phyloP scores from a whole-genome alignment of 306 rosid species.

The Glycine soja region DNA sequence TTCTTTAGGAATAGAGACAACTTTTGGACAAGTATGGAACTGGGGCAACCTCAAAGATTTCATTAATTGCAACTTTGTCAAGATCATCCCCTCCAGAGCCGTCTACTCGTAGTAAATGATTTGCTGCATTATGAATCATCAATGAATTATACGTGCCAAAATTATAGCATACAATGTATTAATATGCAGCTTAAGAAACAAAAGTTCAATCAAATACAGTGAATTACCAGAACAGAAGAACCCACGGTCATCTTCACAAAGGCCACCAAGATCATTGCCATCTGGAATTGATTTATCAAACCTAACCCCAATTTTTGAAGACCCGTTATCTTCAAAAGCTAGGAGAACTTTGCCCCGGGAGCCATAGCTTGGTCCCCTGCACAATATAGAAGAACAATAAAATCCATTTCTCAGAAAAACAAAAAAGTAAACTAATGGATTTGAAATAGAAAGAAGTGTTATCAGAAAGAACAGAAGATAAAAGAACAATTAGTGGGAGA shows the following conservation, averaged over 20 bases:
- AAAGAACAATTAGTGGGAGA: not conserved
- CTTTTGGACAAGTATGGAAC: slow-evolving; percentile 25
- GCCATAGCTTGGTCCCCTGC: slow-evolving; percentile 92
- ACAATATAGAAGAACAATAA: slow-evolving; percentile 29
- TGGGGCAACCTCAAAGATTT: slow-evolving; percentile 79
- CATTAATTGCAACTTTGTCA: slow-evolving; percentile 80
- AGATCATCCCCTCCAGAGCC: slow-evolving; percentile 79
- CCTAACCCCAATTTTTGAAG: slow-evolving; percentile 93
- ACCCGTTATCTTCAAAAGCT: slow-evolving; percentile 85
- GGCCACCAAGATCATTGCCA: slow-evolving; percentile 95
- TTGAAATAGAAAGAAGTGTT: slow-evolving; percentile 14
- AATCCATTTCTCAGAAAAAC: no score
- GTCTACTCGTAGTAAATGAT: slow-evolving; percentile 73
- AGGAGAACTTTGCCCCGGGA: slow-evolving; percentile 87
- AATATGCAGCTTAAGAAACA: slow-evolving; percentile 19
- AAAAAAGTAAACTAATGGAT: not conserved
- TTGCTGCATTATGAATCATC: slow-evolving; percentile 60
- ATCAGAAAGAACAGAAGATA: not conserved
- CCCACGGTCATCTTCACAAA: slow-evolving; percentile 85
- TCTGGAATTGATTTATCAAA: slow-evolving; percentile 90
- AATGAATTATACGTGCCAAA: slow-evolving; percentile 32
- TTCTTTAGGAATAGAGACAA: slow-evolving; percentile 40
- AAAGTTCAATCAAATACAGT: slow-evolving; percentile 21
- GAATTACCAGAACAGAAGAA: slow-evolving; percentile 87
- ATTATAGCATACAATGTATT: not conserved